Evolutionary conservation across 164 flowering plant genomes (phyloP), one percentile per base, ranked within the genome.

Genomic region (Platanus orientalis): DNA sequence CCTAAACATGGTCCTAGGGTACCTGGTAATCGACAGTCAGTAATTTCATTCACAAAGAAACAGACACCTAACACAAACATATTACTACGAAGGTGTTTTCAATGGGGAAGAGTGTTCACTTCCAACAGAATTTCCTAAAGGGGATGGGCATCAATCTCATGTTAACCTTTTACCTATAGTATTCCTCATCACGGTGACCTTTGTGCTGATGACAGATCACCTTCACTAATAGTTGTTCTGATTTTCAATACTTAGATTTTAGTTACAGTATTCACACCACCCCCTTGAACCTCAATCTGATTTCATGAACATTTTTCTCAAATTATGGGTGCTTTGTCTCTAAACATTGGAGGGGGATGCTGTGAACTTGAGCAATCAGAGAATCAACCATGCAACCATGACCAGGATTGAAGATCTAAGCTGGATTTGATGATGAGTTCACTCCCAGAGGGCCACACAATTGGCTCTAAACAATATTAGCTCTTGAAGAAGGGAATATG

Each of bases 21-120:
- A 5, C 97, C 97, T 0, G 97, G 97, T 25, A 91, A 91, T 78
- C 91, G 83, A 62, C 97, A 91, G 45, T 76, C 97, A 0, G 86
- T 87, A 19, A 73, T 89, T 12, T 85, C 97, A 0, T 91, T 91
- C 70, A 52, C 59, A 0, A 91, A 91, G 81, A 85, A 80, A 53
- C 27, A 39, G 12, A 75, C 78, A 0, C 83, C 72, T 0, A 69
- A 68, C 0, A 68, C 89, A 0, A 64, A 85, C 13, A 69, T 91
- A 0, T 87, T n/a, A n/a, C n/a, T n/a, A n/a, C n/a, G n/a, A n/a
- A n/a, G n/a, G n/a, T n/a, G n/a, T n/a, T n/a, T n/a, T n/a, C n/a
- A n/a, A n/a, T n/a, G n/a, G n/a, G n/a, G n/a, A n/a, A n/a, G n/a
- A n/a, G n/a, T n/a, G n/a, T n/a, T n/a, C n/a, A n/a, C n/a, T n/a